Base-by-base conservation (phyloP, 2,329 filamentous ascomycete species). In the Magnaporthiopsis rhizophila region DNA sequence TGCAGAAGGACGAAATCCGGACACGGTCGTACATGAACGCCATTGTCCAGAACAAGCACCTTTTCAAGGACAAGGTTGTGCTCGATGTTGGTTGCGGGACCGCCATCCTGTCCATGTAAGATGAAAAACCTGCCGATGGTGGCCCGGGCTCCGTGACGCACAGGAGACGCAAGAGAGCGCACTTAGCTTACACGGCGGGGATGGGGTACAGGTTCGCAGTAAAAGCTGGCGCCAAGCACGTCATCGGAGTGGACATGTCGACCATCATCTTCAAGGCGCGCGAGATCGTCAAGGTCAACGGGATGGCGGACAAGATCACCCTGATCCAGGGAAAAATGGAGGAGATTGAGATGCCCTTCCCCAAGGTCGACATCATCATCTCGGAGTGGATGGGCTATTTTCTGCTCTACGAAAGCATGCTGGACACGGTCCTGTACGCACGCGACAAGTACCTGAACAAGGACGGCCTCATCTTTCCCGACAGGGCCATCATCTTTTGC, bases 381-480 rank as follows among this genome's bases (percentile, higher is more conserved):
- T 98, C 94, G 2, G 95, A 99, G 83, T 99, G 95, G 95, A 99
- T 99, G 95, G 95, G 95, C 45, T 99, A 99, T 82, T 98, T 98
- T 83, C 82, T 99, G 63, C 87, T 99, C 67, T 99, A 99, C 80
- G 95, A 99, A 86, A 91, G 86, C 86, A 99, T 99, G 95, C 80
- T 99, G 74, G 95, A 99, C 81, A 99, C 95, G 38, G 95, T 99
- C 62, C 85, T 99, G 66, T 98, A 97, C 75, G 95, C 95, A 32
- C 89, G 95, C 71, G 95, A 99, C 83, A 89, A 84, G 76, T 99
- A 97, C 78, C 87, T 99, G 66, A 83, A 81, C 68, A 89, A 90
- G 75, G 90, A 90, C 70, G 94, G 94, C 68, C 83, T 97, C 72
- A 98, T 99, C 79, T 98, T 98, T 85, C 95, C 95, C 26, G 95